Base-by-base conservation (phyloP, 192 early-diverging fungal species). In the Funneliformis mosseae region DNA sequence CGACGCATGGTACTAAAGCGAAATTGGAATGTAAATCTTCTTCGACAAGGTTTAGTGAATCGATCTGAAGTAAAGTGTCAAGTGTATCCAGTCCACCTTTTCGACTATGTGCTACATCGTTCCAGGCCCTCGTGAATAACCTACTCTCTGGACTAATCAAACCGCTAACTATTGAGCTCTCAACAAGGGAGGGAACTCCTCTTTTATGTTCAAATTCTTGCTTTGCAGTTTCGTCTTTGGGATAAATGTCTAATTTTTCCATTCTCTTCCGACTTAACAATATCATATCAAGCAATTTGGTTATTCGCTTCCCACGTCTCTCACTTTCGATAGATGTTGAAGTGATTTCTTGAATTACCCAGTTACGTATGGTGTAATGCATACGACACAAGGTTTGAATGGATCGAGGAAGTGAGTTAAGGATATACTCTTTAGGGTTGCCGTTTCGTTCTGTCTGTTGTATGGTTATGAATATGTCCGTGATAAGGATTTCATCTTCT, bases 141-240 rank as follows among this genome's bases (percentile, higher is more conserved):
- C 93, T 86, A 25, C 88, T 88, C 85, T 93, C 92, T 27, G 93
- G 92, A 75, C 92, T 92, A 74, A 93, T 88, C 33, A 94, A 80
- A 0, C 91, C 92, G 63, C 90, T 91, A 9, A 91, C 87, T 5
- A 94, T 83, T 1, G 92, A 90, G 25, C 87, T 84, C 80, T 94
- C 93, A 8, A 94, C 88, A 88, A 93, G 92, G 0, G 90, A 90
- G 3, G 92, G 93, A 43, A 93, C 89, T 11, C 80, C 66, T 61
- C 78, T 76, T 25, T 73, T 38, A 9, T 48, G 12, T 23, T 71
- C 74, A 7, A 78, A 45, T 5, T 62, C 79, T 46, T 83, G 48
- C n/a, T 70, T 59, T 0, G 80, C 45, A 0, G 39, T 23, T 45
- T 83, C 83, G 38, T 68, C 60, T 60, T 46, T 63, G 25, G 63